Evolutionary conservation across 73 alveolate genomes (phyloP).

Genomic region (Stentor roeselii): DNA sequence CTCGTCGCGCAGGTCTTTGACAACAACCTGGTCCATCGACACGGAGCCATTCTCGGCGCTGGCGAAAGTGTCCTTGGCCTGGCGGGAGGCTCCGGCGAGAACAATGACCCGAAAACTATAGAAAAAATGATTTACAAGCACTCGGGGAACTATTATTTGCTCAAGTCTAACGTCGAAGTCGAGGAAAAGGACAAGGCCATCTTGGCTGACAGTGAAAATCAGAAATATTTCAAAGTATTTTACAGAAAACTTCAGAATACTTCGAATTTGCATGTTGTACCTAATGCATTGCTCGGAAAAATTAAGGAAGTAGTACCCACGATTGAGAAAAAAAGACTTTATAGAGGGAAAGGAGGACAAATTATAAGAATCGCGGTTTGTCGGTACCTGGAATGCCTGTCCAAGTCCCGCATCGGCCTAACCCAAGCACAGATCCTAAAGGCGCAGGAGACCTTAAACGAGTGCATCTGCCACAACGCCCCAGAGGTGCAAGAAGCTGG

Average conservation of each 20-base stretch:
- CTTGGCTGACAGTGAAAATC: conserved; percentile 50
- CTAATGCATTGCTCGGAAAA: conserved; percentile 38
- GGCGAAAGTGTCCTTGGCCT: conserved; percentile 87
- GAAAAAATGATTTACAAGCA: conserved; percentile 57
- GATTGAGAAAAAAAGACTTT: conserved; percentile 79
- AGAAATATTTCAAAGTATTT: conserved; percentile 64
- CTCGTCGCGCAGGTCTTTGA: conserved; percentile 46
- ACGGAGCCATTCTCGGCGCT: conserved; percentile 94
- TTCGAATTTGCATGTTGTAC: conserved; percentile 41
- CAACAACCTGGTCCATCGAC: conserved; percentile 65
- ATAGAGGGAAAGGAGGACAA: conserved; percentile 98
- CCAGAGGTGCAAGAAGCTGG: conserved; percentile 81
- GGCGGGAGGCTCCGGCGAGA: conserved; percentile 71
- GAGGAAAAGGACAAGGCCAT: background rate
- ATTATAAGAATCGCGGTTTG: conserved; percentile 90
- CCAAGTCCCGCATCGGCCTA: conserved; percentile 66
- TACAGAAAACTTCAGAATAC: conserved; percentile 58
- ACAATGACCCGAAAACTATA: conserved; percentile 42
- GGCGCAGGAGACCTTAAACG: conserved; percentile 64
- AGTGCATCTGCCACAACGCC: conserved; percentile 75
- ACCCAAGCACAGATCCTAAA: conserved; percentile 45
- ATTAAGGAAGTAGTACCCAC: conserved; percentile 46
- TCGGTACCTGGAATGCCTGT: conserved; percentile 67
- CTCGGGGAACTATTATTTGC: conserved; percentile 14
- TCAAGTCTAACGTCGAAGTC: conserved; percentile 18